Evolutionary conservation across 768 basidiomycete species (phyloP), one percentile per base, ranked within the genome.

Genomic region (Tricholoma matsutake): DNA sequence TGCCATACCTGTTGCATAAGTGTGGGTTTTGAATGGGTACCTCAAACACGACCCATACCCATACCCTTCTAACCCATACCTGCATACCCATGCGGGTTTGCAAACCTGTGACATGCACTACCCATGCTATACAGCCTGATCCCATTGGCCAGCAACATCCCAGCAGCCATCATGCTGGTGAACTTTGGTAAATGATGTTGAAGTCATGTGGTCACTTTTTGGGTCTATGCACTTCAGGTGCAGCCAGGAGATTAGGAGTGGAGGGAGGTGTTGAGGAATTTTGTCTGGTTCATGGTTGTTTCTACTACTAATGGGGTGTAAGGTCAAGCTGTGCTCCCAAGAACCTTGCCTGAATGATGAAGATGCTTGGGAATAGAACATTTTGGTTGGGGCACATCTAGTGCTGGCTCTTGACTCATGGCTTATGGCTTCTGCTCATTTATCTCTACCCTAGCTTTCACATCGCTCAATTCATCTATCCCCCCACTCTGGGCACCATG

Each of bases 171-270:
- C 77, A 78, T 39, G 79, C 81, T 62, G 83, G 83, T 45, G 75
- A 85, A 64, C 75, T 84, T 60, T 85, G 84, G 84, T 85, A 83
- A 80, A 79, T 69, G 72, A 67, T 62, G 54, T 57, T 56, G 59
- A 47, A 60, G 49, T 63, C 55, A 60, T 64, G 63, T 65, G 66
- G 67, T 69, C 62, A 60, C 67, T 78, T 69, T 70, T 68, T 65
- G 64, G 69, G 72, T 73, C 67, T 72, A 69, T 72, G 74, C 78
- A 75, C 80, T 77, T 74, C 76, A 71, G 77, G 76, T 71, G 78
- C 72, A 71, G 65, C 77, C 76, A 76, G 73, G 79, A 76, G 75
- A 78, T 72, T 72, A 73, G 76, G 77, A n/a, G 78, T 73, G 77
- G 79, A 75, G 75, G n/a, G 79, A 80, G 77, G 73, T 76, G 77